These are phyloP conservation scores for Lepidium campestre DNA, from an alignment of 441 rosid species.

Conservation along the genomic window DNA sequence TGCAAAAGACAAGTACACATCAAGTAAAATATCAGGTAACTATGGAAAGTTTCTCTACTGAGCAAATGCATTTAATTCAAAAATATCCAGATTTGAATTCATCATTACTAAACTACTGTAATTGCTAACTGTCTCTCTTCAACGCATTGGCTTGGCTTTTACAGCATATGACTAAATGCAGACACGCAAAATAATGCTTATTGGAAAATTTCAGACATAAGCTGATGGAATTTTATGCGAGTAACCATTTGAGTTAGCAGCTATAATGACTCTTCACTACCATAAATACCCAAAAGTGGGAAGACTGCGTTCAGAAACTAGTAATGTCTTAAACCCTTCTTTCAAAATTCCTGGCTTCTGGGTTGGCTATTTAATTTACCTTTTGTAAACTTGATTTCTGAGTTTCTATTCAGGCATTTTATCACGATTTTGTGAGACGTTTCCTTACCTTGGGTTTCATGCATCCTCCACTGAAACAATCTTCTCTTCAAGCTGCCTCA, in stretches of 20 bases:
- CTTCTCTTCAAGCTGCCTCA: slow-evolving; percentile 1
- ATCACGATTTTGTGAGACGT: neutral
- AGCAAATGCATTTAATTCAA: neutral
- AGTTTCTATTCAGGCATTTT: neutral
- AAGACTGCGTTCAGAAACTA: neutral
- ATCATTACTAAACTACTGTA: neutral
- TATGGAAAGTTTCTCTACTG: neutral
- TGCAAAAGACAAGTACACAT: slow-evolving; percentile 1
- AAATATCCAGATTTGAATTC: neutral
- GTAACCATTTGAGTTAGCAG: neutral
- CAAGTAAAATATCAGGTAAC: neutral
- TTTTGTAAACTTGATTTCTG: slow-evolving; percentile 7
- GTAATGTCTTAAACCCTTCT: neutral
- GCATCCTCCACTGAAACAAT: neutral
- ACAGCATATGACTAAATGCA: slow-evolving; percentile 9
- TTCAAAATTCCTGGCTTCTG: neutral
- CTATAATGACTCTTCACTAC: neutral
- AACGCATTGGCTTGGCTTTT: slow-evolving; percentile 1
- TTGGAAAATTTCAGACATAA: slow-evolving; percentile 55
- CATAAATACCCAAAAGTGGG: neutral
- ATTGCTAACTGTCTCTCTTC: slow-evolving; percentile 7
- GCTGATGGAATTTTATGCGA: slow-evolving; percentile 57
- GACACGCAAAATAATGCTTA: neutral
- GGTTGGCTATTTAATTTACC: neutral
- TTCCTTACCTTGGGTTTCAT: neutral